A percentile compares a stretch with the other conserved stretches of the same genome.
These are phyloP conservation scores for Fusarium odoratissimum DNA, from an alignment of 2,329 filamentous ascomycete species.

Conservation along the genomic window DNA sequence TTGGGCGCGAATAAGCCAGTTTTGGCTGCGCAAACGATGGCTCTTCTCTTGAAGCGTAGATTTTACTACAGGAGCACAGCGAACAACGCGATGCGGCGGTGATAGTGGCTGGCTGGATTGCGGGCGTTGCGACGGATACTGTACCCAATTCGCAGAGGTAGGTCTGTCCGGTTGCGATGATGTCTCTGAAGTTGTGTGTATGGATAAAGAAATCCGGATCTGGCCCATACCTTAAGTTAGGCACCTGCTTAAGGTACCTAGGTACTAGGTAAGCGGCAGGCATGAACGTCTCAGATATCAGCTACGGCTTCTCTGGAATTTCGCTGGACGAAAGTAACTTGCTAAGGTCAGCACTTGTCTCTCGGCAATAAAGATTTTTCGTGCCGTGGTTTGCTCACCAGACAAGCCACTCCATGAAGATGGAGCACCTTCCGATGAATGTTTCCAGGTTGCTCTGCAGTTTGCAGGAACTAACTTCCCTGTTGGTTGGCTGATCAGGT, in stretches of 20 bases:
- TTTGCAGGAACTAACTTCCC: slow-evolving; percentile 14
- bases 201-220: slow-evolving; percentile 16
- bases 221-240: slow-evolving; percentile 9
- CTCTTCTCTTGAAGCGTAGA: background rate
- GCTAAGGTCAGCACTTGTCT: slow-evolving; percentile 2
- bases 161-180: slow-evolving; percentile 1
- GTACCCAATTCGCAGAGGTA: slow-evolving; percentile 2
- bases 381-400: slow-evolving; percentile 5
- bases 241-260: background rate
- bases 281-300: background rate
- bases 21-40: slow-evolving; percentile 8
- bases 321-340: background rate
- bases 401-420: background rate
- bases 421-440: background rate
- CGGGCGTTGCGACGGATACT: slow-evolving; percentile 9
- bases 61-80: background rate
- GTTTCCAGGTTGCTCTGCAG: slow-evolving; percentile 6
- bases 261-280: background rate
- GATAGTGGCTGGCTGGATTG: slow-evolving; percentile 21
- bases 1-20: slow-evolving; percentile 1
- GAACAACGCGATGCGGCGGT: background rate
- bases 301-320: slow-evolving; percentile 1
- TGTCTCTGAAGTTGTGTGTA: slow-evolving; percentile 12
- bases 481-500: background rate
- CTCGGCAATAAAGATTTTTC: slow-evolving; percentile 13